phyloP scores from a whole-genome alignment of 495 filamentous ascomycete genomes.

The Mycothermus thermophilus region DNA sequence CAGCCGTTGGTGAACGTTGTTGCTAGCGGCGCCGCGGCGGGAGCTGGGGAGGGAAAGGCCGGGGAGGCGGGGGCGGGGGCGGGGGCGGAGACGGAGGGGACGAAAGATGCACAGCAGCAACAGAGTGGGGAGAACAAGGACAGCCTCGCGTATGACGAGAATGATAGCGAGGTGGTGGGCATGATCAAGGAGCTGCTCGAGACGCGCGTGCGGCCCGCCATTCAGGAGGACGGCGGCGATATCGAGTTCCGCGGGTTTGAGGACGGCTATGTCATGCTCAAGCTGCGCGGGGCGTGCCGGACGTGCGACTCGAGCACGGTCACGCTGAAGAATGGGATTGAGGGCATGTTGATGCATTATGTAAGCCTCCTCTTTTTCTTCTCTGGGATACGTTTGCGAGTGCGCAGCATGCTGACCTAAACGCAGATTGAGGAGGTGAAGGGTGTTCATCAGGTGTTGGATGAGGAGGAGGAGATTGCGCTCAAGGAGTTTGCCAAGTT shows the following conservation, averaged over 20 bases:
- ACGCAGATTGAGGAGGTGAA: constrained; percentile 89
- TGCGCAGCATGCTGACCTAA: background rate
- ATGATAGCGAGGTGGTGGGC: constrained; percentile 81
- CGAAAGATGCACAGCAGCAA: background rate
- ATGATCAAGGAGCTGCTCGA: constrained; percentile 99
- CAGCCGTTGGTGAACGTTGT: constrained; percentile 65
- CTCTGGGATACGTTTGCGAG: background rate
- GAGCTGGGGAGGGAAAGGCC: constrained; percentile 32
- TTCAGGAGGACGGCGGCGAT: constrained; percentile 95
- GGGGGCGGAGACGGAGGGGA: constrained; percentile 11
- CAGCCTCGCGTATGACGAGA: constrained; percentile 63
- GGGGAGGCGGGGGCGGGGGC: constrained; percentile 18
- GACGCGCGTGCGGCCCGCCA: constrained; percentile 84
- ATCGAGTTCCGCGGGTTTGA: constrained; percentile 88
- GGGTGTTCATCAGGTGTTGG: constrained; percentile 79
- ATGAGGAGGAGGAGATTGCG: constrained; percentile 83
- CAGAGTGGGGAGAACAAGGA: constrained; percentile 42
- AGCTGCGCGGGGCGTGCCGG: constrained; percentile 81
- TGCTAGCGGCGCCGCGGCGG: too few relatives aligned
- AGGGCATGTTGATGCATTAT: constrained; percentile 83
- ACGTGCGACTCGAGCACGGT: constrained; percentile 95
- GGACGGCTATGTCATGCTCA: constrained; percentile 71
- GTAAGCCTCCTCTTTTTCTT: constrained; percentile 20
- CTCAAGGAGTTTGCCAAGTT: constrained; percentile 87
- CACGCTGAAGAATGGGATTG: constrained; percentile 91